These are phyloP conservation scores for Sphaerosporella brunnea DNA, from an alignment of 495 filamentous ascomycete species.

Conservation along the genomic window DNA sequence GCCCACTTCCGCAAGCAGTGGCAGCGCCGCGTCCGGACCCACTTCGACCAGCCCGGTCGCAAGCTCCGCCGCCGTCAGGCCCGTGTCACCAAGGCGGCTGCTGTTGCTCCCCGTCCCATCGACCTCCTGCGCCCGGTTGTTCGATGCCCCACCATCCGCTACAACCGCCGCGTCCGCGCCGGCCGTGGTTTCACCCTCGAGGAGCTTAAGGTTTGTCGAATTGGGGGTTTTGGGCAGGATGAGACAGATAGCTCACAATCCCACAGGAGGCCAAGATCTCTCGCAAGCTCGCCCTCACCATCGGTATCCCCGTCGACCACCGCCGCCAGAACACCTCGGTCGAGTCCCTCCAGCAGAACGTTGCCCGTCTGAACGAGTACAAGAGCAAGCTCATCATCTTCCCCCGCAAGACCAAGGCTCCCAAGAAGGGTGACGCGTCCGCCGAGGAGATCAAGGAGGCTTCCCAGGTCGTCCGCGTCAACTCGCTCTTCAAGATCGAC, in stretches of 20 bases:
- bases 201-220: constrained; percentile 92
- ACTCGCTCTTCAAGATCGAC: constrained; percentile 51
- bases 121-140: constrained; percentile 93
- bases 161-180: constrained; percentile 92
- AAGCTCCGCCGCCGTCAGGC: constrained; percentile 81
- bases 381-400: constrained; percentile 87
- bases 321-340: constrained; percentile 92
- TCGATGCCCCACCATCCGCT: constrained; percentile 86
- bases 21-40: constrained; percentile 91
- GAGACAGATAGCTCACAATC: too few species aligned
- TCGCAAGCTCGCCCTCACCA: constrained; percentile 78
- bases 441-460: constrained; percentile 65
- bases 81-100: constrained; percentile 78
- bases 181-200: constrained; percentile 92
- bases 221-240: too few species aligned
- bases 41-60: constrained; percentile 98
- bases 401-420: constrained; percentile 81
- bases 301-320: constrained; percentile 91
- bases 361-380: constrained; percentile 92
- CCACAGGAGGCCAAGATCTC: constrained; percentile 81
- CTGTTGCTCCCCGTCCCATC: constrained; percentile 85
- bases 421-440: constrained; percentile 76
- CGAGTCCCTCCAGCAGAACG: constrained; percentile 83
- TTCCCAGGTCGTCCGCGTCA: constrained; percentile 45
- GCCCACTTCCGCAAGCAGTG: constrained; percentile 99